Base-by-base conservation (phyloP, 768 basidiomycete species). In the Cystobasidium onofrii region DNA sequence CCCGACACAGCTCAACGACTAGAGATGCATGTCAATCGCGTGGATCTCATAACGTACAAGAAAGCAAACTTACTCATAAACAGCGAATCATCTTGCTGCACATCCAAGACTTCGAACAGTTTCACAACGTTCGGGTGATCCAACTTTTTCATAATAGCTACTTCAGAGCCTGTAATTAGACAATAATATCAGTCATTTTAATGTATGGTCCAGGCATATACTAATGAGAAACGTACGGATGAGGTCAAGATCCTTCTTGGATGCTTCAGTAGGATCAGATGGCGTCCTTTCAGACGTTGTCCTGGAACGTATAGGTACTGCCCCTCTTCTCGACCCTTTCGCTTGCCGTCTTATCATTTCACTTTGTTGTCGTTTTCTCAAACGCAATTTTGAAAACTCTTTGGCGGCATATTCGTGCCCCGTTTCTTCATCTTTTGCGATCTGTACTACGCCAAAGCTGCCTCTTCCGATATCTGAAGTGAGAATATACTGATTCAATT, bases 91-190 rank as follows among this genome's bases (percentile, higher is more conserved):
- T 75, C 73, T 9, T 75, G 73, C 1, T 76, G 75, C 0, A 79
- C 78, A 23, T 79, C 78, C 15, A 79, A 74, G 15, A 78, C 78
- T 81, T 97, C 93, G 77, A 88, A 87, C 72, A 99, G 85, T 75
- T 89, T 85, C 13, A 79, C 79, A 34, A 80, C 73, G 39, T 80
- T 78, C 23, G 75, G 75, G 62, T 80, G 79, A 62, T 78, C 77
- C 33, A 80, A 62, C 1, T 96, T 94, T 84, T 97, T 98, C 91
- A 99, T 96, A 81, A 98, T 94, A 1, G 96, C 96, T 74, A 98
- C 93, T 83, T 98, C 95, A 81, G 88, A 89, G 77, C 87, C 85
- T 75, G n/a, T n/a, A n/a, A n/a, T n/a, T n/a, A n/a, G n/a, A n/a
- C n/a, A n/a, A n/a, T n/a, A n/a, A n/a, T n/a, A n/a, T n/a, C n/a